Evolutionary conservation across 2,329 filamentous ascomycete genomes (phyloP).

Genomic region (Cladosporium austrohemisphaericum): DNA sequence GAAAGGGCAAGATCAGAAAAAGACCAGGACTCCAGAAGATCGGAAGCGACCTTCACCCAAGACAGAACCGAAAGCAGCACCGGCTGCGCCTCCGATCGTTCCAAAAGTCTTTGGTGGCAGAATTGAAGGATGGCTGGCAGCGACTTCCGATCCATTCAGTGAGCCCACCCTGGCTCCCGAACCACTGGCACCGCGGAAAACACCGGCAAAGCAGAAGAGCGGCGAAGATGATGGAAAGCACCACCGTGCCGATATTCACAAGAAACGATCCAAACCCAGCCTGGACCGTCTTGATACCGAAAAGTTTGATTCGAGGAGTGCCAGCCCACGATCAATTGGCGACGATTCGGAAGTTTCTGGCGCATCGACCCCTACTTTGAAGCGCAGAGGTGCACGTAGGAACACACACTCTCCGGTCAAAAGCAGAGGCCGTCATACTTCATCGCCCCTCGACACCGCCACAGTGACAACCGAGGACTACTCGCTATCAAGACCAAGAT

Average conservation of each 20-base stretch:
- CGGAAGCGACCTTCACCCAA: conserved; percentile 9
- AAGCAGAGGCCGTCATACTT: conserved; percentile 30
- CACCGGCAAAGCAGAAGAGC: conserved; percentile 17
- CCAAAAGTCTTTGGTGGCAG: conserved; percentile 48
- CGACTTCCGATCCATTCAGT: conserved; percentile 34
- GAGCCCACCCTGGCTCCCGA: conserved; percentile 34
- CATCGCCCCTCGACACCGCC: conserved; percentile 28
- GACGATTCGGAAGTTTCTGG: conserved; percentile 14
- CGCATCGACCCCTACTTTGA: conserved; percentile 30
- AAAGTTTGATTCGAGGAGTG: not conserved
- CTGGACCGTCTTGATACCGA: conserved; percentile 18
- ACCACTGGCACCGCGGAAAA: conserved; percentile 25
- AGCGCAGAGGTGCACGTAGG: conserved; percentile 33
- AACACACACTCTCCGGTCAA: conserved; percentile 42
- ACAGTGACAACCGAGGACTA: conserved; percentile 30
- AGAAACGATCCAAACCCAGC: conserved; percentile 21
- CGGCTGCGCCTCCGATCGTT: conserved; percentile 35
- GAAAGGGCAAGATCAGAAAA: not conserved
- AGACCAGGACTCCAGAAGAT: not conserved
- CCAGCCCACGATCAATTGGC: conserved; percentile 8
- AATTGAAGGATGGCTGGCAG: conserved; percentile 60
- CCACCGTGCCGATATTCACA: conserved; percentile 19
- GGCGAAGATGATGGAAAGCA: conserved; percentile 14
- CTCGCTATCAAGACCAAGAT: conserved; percentile 1
- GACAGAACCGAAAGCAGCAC: conserved; percentile 14